Evolutionary conservation across 805 yeast genomes (phyloP), one percentile per base, ranked within the genome.

Genomic region (Maudiozyma serrabonitensis): DNA sequence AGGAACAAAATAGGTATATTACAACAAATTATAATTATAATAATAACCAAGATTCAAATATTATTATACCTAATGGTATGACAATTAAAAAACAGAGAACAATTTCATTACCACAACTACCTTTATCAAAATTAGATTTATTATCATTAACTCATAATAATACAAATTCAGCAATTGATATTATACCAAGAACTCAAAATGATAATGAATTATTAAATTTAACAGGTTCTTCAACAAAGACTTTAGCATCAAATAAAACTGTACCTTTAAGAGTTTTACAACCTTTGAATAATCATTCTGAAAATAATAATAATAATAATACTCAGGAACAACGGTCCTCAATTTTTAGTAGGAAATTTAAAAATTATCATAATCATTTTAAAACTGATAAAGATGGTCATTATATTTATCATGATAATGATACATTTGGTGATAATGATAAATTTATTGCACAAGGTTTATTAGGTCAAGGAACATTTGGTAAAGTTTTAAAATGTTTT

Each of bases 391-490:
- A 78, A 51, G 83, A 84, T 52, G 95, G 95, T 2, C 89, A 86
- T 62, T 84, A 82, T 59, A 76, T 82, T 45, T 80, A 82, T 13
- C 75, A 74, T 45, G 66, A 73, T 9, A 79, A 81, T 51, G 80
- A 81, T 31, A 58, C 65, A 2, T 83, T 85, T 64, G 87, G 95
- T n/a, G 50, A 54, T 15, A 81, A 84, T 60, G 72, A 70, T 46
- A 68, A 95, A 43, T 90, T 84, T 64, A 69, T 75, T 18, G 83
- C 90, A 12, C 67, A 77, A 34, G 75, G 79, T 50, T 69, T 88
- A 34, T 70, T 93, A 49, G 99, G 99, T 0, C 91, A 90, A 53
- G 99, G 99, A 2, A 90, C 99, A 1, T 93, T 93, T 73, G 99
- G 99, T 9, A 98, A 93, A 69, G 99, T 93, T 44, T 95, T 90